Base-by-base conservation (phyloP, 306 rosid species). In the Quillaja saponaria region DNA sequence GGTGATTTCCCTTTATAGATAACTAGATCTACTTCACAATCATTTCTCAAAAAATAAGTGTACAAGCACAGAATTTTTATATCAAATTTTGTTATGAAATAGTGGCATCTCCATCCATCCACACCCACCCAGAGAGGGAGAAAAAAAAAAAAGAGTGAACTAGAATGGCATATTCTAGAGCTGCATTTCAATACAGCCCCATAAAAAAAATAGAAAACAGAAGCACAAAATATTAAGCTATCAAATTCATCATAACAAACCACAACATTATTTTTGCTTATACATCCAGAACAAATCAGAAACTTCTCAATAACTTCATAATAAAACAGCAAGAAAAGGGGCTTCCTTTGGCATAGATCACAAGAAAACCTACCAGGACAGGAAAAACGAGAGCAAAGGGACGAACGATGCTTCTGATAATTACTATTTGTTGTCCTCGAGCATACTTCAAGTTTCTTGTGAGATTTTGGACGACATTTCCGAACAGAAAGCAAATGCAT, bases 381-480 rank as follows among this genome's bases (percentile, higher is more conserved):
- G 48, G 87, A 65, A 73, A 80, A 81, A 16, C 91, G 90, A 10
- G 96, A 72, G 7, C 90, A 84, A 38, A 76, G 72, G 19, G 97
- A 87, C 13, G 88, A 85, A 3, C 97, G 84, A 76, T 81, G 86
- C 88, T 90, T 94, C 75, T 81, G 87, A 75, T 66, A 58, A 40
- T 80, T 80, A 80, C 66, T 68, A 53, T 49, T 67, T 40, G 78
- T 52, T 35, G 78, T 54, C 59, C 96, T 87, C 69, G 80, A 69
- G 71, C 91, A 71, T 39, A 75, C 65, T 13, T 94, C 99, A 69
- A 51, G 62, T 42, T 81, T 94, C 73, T 83, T 94, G 55, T 80
- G 91, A 63, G 90, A 80, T 77, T 81, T 90, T 10, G 88, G 73
- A 12, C 97, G 88, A 45, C 71, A 76, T 73, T 87, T 89, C 71